phyloP scores from a whole-genome alignment of 345 rosid species.

The Populus pruinosa region DNA sequence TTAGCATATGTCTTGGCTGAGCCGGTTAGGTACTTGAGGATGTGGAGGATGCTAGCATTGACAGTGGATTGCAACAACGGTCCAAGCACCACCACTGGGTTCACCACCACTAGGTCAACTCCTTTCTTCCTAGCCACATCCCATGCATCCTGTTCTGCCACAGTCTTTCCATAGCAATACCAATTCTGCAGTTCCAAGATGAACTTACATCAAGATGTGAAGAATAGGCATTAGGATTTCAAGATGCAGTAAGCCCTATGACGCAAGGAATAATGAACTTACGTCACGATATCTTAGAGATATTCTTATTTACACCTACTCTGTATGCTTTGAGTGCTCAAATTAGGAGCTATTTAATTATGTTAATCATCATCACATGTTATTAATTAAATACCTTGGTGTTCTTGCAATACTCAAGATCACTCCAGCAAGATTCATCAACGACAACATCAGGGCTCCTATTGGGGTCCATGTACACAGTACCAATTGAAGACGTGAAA shows the following conservation, averaged over 20 bases:
- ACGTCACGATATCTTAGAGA: too few species aligned
- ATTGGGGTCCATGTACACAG: slow-evolving; percentile 90
- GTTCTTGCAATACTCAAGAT: slow-evolving; percentile 89
- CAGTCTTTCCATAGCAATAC: slow-evolving; percentile 92
- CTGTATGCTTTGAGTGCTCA: too few species aligned
- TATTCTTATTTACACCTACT: not conserved
- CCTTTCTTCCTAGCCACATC: slow-evolving; percentile 34
- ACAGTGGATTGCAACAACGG: slow-evolving; percentile 74
- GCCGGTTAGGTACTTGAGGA: slow-evolving; percentile 90
- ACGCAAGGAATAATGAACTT: too few species aligned
- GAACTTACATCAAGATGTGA: too few species aligned
- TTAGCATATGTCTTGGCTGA: slow-evolving; percentile 93
- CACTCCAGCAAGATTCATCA: slow-evolving; percentile 97
- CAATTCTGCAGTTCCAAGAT: slow-evolving; percentile 54
- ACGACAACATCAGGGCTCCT: slow-evolving; percentile 63
- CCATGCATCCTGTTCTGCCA: slow-evolving; percentile 61
- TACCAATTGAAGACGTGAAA: slow-evolving; percentile 89
- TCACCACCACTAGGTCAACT: slow-evolving; percentile 83
- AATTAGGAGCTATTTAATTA: too few species aligned
- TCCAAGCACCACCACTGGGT: slow-evolving; percentile 84
- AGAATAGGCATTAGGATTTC: too few species aligned
- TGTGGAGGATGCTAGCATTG: slow-evolving; percentile 75
- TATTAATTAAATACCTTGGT: slow-evolving; percentile 50
- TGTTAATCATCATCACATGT: too few species aligned
- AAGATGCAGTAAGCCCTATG: too few species aligned